Conservation (phyloP, 2,329 filamentous ascomycete species). For the Xylariaceae sp. region DNA sequence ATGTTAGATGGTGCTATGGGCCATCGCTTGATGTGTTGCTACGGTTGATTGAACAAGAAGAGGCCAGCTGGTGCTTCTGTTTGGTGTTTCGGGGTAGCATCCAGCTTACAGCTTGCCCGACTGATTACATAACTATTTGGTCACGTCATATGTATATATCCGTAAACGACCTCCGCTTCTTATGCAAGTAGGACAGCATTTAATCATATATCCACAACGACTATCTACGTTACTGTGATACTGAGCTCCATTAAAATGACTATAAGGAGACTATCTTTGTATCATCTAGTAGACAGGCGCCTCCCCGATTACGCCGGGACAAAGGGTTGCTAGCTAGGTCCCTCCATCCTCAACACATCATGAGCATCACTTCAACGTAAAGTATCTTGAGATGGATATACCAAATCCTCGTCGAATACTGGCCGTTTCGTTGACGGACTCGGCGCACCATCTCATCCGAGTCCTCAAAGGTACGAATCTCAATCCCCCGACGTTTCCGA, state of each 20-base stretch:
- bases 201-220: no score
- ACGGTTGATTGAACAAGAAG: neutral
- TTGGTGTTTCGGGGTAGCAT: conserved; percentile 3
- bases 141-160: no score
- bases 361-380: neutral
- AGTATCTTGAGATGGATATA: conserved; percentile 33
- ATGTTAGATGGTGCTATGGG: neutral
- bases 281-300: neutral
- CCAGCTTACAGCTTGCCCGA: neutral
- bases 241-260: no score
- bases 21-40: neutral
- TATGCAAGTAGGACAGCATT: no score
- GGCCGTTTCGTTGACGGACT: conserved; percentile 47
- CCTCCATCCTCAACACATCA: conserved; percentile 14
- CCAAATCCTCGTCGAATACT: conserved; percentile 52
- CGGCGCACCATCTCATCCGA: conserved; percentile 41
- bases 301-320: no score
- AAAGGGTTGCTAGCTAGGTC: neutral
- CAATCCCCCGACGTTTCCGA: neutral
- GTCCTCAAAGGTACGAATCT: conserved; percentile 48
- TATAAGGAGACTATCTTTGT: neutral
- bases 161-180: no score
- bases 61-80: neutral
- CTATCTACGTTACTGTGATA: no score
- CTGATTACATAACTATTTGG: no score